Conservation (phyloP, 1,139 yeast genomes). For the Wickerhamomyces sp. region DNA sequence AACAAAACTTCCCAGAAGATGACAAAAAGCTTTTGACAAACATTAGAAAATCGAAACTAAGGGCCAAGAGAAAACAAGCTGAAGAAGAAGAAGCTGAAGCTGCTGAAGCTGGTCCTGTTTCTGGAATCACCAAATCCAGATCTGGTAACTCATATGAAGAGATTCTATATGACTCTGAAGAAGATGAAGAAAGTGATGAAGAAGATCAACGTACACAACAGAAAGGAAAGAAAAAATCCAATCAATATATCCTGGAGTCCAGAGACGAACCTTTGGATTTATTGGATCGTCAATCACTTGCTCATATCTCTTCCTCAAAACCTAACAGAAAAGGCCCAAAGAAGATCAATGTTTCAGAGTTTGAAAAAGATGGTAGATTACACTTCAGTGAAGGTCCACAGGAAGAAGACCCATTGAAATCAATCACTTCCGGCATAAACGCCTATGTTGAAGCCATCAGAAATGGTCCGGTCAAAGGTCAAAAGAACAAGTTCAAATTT, state of each 20-base stretch:
- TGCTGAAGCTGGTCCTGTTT: slow-evolving; percentile 16
- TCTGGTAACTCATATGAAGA: slow-evolving; percentile 65
- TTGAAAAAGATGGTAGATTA: slow-evolving; percentile 46
- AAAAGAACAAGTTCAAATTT: slow-evolving; percentile 82
- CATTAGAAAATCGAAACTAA: slow-evolving; percentile 79
- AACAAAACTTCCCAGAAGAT: slow-evolving; percentile 79
- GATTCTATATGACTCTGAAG: slow-evolving; percentile 48
- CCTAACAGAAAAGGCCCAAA: slow-evolving; percentile 50
- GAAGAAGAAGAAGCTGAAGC: slow-evolving; percentile 31
- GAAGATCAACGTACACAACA: slow-evolving; percentile 31
- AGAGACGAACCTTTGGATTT: slow-evolving; percentile 85
- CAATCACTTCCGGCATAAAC: slow-evolving; percentile 57
- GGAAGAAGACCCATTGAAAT: slow-evolving; percentile 47
- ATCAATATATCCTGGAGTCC: slow-evolving; percentile 70
- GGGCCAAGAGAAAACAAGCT: slow-evolving; percentile 71
- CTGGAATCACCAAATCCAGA: slow-evolving; percentile 27
- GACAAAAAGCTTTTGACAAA: slow-evolving; percentile 79
- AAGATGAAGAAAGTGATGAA: slow-evolving; percentile 35
- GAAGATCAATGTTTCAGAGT: slow-evolving; percentile 37
- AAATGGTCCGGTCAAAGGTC: slow-evolving; percentile 91
- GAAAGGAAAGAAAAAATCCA: slow-evolving; percentile 31
- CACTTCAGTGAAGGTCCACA: slow-evolving; percentile 46
- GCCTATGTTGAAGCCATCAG: slow-evolving; percentile 92
- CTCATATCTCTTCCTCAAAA: slow-evolving; percentile 82
- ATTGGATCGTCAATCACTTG: slow-evolving; percentile 76